Evolutionary conservation across 2,329 filamentous ascomycete species (phyloP), one percentile per base, ranked within the genome.

Genomic region (Aspergillus tanneri): DNA sequence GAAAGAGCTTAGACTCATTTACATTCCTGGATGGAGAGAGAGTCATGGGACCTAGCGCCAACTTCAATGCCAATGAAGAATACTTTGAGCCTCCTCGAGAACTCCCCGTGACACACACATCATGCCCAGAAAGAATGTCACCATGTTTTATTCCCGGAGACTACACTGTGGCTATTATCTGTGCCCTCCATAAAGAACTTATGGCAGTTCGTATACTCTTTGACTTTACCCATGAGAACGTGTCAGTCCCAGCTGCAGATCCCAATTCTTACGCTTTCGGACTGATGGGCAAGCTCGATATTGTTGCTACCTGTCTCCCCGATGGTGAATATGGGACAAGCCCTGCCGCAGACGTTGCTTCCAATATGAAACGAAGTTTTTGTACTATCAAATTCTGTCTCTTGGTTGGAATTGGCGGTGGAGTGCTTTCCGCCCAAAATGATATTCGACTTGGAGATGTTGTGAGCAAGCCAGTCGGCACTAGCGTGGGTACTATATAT

Each of bases 151-250:
- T 46, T 4, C 36, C 45, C 28, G 35, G 36, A 21, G 35, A 50
- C 21, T 67, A 67, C 40, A 53, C 53, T 38, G 56, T 66, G 5
- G 65, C 58, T 3, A 60, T 59, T 39, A 53, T 67, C 4, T 66
- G 58, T 30, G 62, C 64, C 24, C 44, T 63, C 22, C 51, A 40
- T 1, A 38, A 51, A 9, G 62, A 68, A 46, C 43, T 63, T 4
- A 35, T 58, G 14, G 62, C 62, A 1, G 63, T 61, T 5, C 54
- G 54, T 35, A 52, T 53, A 10, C 43, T 57, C 24, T 58, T 65
- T 32, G 61, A 65, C 22, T 36, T 56, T 44, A 45, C 43, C 23
- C 56, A 65, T 43, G 21, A 48, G 3, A 49, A 51, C 21, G 37
- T 49, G 5, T 9, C 36, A 2, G 30, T 23, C 5, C 40, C 30